Conservation (phyloP, 306 rosid species). For the Inga oerstediana region DNA sequence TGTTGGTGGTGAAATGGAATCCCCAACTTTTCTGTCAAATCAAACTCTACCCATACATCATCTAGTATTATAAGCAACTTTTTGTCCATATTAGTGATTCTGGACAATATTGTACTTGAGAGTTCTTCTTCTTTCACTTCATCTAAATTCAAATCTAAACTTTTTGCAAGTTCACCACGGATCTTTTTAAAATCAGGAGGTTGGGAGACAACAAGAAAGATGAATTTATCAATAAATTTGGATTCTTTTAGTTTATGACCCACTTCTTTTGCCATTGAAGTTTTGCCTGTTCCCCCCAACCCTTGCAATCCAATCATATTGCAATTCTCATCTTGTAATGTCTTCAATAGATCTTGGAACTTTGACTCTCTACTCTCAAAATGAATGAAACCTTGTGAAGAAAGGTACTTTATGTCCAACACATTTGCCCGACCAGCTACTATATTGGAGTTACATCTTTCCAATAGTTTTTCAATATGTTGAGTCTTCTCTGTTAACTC, state of each 20-base stretch:
- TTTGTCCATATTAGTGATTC: not conserved
- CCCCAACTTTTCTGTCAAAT: conserved; percentile 22
- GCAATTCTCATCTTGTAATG: not conserved
- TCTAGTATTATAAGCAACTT: conserved; percentile 29
- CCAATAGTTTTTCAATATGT: not conserved
- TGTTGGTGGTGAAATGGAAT: not conserved
- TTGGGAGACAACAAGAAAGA: not conserved
- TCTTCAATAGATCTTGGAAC: not conserved
- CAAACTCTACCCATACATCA: conserved; percentile 27
- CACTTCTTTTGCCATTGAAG: not conserved
- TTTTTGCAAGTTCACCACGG: conserved; percentile 16
- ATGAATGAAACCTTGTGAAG: not conserved
- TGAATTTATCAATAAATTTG: conserved; percentile 17
- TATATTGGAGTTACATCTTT: not conserved
- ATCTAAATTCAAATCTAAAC: rapidly evolving
- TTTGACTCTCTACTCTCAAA: not conserved
- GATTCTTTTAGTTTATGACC: not conserved
- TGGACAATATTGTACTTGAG: not conserved
- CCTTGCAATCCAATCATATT: not conserved
- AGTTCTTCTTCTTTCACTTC: not conserved
- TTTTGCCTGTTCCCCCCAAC: not conserved
- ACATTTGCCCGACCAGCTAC: not conserved
- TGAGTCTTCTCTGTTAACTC: not conserved
- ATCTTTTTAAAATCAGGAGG: not conserved
- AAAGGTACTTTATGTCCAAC: not conserved